Evolutionary conservation across 2,329 filamentous ascomycete genomes (phyloP).

Genomic region (Ophiobolus disseminans): DNA sequence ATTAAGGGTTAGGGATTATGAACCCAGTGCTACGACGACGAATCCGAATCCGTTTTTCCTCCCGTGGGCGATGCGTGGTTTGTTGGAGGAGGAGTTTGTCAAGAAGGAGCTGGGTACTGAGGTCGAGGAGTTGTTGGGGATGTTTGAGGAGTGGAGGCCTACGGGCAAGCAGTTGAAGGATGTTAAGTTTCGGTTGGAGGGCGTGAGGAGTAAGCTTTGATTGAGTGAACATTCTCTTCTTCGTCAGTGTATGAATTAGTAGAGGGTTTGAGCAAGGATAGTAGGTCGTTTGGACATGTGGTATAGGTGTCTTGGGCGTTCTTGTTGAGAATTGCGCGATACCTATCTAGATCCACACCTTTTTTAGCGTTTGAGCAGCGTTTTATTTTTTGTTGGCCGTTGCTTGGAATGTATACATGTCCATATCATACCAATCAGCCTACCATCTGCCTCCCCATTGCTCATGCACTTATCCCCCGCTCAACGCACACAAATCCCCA

Average conservation of each 20-base stretch:
- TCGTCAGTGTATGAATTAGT: neutral
- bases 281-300: too few relatives aligned
- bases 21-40: constrained; percentile 27
- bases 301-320: constrained; percentile 4
- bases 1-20: constrained; percentile 44
- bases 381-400: too few relatives aligned
- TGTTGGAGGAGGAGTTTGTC: constrained; percentile 91
- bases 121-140: constrained; percentile 76
- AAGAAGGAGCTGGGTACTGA: constrained; percentile 80
- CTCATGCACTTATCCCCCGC: neutral
- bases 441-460: neutral
- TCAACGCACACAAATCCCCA: neutral
- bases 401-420: constrained; percentile 4
- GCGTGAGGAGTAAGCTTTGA: constrained; percentile 81
- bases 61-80: constrained; percentile 92
- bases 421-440: neutral
- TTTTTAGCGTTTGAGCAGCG: neutral
- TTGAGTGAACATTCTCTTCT: neutral
- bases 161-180: constrained; percentile 90
- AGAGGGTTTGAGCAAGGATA: too few relatives aligned
- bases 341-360: constrained; percentile 2
- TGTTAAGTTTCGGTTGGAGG: constrained; percentile 93
- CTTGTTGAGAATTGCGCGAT: constrained; percentile 2
- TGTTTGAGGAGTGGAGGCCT: constrained; percentile 95
- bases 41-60: constrained; percentile 84